Evolutionary conservation across 768 basidiomycete genomes (phyloP).

Genomic region (Agrocybe pediades): DNA sequence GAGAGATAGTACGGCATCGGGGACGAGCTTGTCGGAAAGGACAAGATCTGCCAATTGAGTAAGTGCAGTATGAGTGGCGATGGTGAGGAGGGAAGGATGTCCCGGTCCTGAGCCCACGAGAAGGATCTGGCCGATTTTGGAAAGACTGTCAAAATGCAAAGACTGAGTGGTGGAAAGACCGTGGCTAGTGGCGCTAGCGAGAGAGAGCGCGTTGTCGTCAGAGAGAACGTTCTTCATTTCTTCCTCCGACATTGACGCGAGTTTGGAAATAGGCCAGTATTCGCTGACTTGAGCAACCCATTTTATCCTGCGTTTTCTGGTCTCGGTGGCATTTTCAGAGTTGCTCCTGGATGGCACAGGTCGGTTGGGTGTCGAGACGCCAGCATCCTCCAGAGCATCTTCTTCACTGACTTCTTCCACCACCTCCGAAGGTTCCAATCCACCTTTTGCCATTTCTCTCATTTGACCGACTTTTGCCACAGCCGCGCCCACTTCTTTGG

Average conservation of each 20-base stretch:
- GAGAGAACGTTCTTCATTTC: constrained; percentile 72
- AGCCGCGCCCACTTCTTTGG: constrained; percentile 72
- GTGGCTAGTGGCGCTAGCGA: constrained; percentile 6
- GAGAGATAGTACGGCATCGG: constrained; percentile 80
- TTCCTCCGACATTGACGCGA: constrained; percentile 64
- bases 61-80: constrained; percentile 81
- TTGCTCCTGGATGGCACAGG: constrained; percentile 58
- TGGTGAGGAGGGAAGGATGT: constrained; percentile 88
- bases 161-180: constrained; percentile 17
- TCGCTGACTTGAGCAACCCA: constrained; percentile 97
- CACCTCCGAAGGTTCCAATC: constrained; percentile 12
- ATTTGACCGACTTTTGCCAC: constrained; percentile 74
- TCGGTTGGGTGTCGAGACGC: constrained; percentile 62
- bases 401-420: constrained; percentile 28
- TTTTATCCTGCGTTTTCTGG: constrained; percentile 69
- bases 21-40: constrained; percentile 96
- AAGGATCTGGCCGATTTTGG: constrained; percentile 69
- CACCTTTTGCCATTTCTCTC: constrained; percentile 51
- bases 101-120: constrained; percentile 96
- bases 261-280: constrained; percentile 85
- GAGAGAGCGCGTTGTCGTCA: constrained; percentile 27
- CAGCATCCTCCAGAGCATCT: constrained; percentile 57
- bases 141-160: constrained; percentile 35
- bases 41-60: constrained; percentile 84
- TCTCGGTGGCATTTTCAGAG: constrained; percentile 44